Conservation (phyloP, 257 asterid genomes). For the Anisodus acutangulus region DNA sequence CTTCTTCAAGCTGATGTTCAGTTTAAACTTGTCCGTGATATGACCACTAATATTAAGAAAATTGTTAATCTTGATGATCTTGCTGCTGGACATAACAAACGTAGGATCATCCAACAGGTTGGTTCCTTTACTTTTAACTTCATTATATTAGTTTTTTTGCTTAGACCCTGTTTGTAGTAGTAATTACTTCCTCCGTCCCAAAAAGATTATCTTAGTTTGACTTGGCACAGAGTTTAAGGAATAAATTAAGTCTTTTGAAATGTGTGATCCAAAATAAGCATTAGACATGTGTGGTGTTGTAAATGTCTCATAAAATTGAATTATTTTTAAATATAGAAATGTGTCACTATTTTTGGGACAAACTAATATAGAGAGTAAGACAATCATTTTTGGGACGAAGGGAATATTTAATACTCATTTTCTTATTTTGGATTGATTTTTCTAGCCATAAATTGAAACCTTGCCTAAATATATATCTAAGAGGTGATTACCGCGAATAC, state of each 20-base stretch:
- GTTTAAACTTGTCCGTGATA: conserved; percentile 74
- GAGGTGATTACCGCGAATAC: background rate
- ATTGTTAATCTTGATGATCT: conserved; percentile 84
- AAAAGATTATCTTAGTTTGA: no score
- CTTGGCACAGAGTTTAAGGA: no score
- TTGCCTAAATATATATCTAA: no score
- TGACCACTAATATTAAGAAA: conserved; percentile 74
- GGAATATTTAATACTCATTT: background rate
- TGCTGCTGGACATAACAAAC: conserved; percentile 93
- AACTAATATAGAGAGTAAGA: no score
- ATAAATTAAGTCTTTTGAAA: no score
- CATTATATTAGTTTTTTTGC: background rate
- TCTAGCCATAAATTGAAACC: background rate
- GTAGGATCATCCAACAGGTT: conserved; percentile 76
- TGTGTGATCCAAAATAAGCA: no score
- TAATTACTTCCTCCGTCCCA: background rate
- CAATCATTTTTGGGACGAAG: no score
- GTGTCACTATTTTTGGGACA: no score
- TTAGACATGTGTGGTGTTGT: no score
- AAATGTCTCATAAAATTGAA: no score
- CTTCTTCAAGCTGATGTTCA: conserved; percentile 85
- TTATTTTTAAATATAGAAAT: no score
- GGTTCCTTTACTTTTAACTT: background rate
- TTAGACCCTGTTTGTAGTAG: no score
- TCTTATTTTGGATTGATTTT: background rate